phyloP scores from a whole-genome alignment of 2,329 filamentous ascomycete genomes.

The Penicillium sp. region DNA sequence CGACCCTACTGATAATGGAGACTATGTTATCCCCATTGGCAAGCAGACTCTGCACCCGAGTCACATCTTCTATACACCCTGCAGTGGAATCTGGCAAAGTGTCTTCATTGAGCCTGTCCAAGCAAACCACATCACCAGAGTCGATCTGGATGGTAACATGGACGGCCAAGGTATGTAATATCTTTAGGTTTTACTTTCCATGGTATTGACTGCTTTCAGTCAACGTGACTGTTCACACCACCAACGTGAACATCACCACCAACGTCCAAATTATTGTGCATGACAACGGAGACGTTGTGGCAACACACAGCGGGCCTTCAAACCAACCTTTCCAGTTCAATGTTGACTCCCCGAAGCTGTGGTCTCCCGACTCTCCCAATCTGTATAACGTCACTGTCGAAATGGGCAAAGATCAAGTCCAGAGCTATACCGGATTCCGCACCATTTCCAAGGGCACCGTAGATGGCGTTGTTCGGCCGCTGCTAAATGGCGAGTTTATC shows the following conservation, averaged over 20 bases:
- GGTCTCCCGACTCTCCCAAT: conserved; percentile 60
- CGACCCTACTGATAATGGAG: conserved; percentile 60
- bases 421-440: conserved; percentile 66
- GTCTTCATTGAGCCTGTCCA: conserved; percentile 67
- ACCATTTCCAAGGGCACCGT: conserved; percentile 56
- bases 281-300: conserved; percentile 41
- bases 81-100: conserved; percentile 69
- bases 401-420: conserved; percentile 50
- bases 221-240: conserved; percentile 53
- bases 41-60: conserved; percentile 56
- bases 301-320: conserved; percentile 43
- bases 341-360: conserved; percentile 54
- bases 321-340: conserved; percentile 53
- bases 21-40: conserved; percentile 59
- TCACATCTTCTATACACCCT: conserved; percentile 66
- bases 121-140: conserved; percentile 51
- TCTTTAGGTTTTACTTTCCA: neutral
- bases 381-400: conserved; percentile 62
- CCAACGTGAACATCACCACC: conserved; percentile 31
- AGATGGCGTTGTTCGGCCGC: conserved; percentile 56
- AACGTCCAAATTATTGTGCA: conserved; percentile 39
- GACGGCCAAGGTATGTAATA: conserved; percentile 47
- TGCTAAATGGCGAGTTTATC: conserved; percentile 64
- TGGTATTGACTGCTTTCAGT: conserved; percentile 38
- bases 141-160: conserved; percentile 58